Conservation (phyloP, 202 grass and related monocot genomes). For the Zizania palustris region DNA sequence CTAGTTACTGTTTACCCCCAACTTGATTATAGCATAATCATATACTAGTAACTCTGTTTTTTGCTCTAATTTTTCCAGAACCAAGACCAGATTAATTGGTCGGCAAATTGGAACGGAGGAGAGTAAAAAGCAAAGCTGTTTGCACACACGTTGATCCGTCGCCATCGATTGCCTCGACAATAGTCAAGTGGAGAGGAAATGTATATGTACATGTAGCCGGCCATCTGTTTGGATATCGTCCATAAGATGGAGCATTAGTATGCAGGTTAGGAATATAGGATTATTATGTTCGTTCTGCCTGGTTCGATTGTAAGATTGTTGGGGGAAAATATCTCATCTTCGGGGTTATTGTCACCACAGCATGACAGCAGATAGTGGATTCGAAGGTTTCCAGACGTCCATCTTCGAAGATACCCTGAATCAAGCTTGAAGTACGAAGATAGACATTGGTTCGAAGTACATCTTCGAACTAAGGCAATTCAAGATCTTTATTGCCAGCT, state of each 20-base stretch:
- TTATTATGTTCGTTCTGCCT: slow-evolving; percentile 1
- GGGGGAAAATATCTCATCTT: no score
- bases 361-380: no score
- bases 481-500: no score
- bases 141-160: background rate
- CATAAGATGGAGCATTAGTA: slow-evolving; percentile 7
- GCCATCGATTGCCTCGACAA: background rate
- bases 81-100: background rate
- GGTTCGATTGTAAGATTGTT: background rate
- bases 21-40: background rate
- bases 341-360: no score
- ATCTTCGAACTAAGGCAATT: no score
- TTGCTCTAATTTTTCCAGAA: background rate
- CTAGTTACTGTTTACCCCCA: no score
- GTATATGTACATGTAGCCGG: background rate
- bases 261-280: slow-evolving; percentile 38
- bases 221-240: slow-evolving; percentile 23
- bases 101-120: slow-evolving; percentile 1
- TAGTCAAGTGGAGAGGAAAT: no score
- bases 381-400: no score
- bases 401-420: no score
- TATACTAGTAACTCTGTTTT: background rate
- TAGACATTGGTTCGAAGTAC: no score
- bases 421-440: no score
- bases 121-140: slow-evolving; percentile 1